phyloP scores from a whole-genome alignment of 345 rosid species.

The Euphorbia lathyris region DNA sequence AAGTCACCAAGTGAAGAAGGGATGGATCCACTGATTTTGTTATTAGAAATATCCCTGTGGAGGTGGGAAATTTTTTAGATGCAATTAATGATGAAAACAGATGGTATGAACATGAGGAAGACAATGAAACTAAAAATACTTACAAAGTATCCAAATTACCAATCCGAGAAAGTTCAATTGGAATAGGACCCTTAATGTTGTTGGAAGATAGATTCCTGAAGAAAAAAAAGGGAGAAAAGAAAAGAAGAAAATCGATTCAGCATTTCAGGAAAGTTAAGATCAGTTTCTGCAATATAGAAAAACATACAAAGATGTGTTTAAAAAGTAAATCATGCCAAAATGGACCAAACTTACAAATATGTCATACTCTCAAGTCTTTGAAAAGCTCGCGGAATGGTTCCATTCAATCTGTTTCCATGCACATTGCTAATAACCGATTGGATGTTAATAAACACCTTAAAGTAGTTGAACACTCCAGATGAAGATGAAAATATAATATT shows the following conservation, averaged over 20 bases:
- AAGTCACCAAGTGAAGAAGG: constrained; percentile 93
- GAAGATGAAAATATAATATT: not conserved
- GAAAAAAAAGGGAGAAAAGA: not conserved
- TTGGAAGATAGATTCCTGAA: constrained; percentile 84
- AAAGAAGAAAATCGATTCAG: not conserved
- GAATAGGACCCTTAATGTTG: constrained; percentile 65
- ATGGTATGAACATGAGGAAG: constrained; percentile 1
- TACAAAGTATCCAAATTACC: constrained; percentile 91
- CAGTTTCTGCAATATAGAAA: not conserved
- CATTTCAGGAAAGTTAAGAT: not conserved
- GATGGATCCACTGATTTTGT: constrained; percentile 73
- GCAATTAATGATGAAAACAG: constrained; percentile 6
- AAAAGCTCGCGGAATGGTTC: constrained; percentile 70
- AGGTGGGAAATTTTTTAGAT: not conserved
- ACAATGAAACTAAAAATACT: constrained; percentile 28
- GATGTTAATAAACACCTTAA: constrained; percentile 8
- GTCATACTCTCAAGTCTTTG: constrained; percentile 91
- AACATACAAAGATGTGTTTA: not conserved
- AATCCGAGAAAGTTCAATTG: constrained; percentile 83
- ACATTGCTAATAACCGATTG: constrained; percentile 55
- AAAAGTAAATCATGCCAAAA: not conserved
- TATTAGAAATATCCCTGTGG: constrained; percentile 77
- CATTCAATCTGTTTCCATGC: constrained; percentile 77
- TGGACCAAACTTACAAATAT: constrained; percentile 59
- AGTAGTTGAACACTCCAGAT: not conserved